phyloP scores from a whole-genome alignment of 306 rosid species.

The Prunus salicina region DNA sequence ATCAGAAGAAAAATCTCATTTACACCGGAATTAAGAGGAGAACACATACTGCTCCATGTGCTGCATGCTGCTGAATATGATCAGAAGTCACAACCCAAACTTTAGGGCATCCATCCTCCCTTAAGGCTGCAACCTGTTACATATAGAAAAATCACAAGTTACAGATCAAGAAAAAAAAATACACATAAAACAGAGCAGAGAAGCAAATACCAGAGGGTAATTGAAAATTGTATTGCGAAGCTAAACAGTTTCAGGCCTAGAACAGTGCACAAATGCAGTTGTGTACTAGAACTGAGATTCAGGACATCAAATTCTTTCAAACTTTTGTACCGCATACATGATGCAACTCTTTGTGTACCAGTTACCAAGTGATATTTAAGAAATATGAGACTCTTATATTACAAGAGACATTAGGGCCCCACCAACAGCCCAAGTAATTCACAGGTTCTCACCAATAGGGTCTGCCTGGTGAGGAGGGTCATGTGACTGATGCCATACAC shows the following conservation, averaged over 20 bases:
- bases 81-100: slow-evolving; percentile 98
- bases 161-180: neutral
- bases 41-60: slow-evolving; percentile 76
- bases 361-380: neutral
- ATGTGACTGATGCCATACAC: neutral
- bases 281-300: neutral
- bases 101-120: slow-evolving; percentile 90
- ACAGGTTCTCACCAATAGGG: neutral
- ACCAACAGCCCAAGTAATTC: neutral
- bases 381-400: neutral
- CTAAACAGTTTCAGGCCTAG: neutral
- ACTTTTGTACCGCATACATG: neutral
- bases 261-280: neutral
- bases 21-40: slow-evolving; percentile 26
- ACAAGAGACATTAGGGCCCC: neutral
- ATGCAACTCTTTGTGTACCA: neutral
- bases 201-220: neutral
- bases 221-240: neutral
- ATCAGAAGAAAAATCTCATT: slow-evolving; percentile 16
- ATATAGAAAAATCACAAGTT: slow-evolving; percentile 13
- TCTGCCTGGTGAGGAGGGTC: neutral
- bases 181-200: neutral
- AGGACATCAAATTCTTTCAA: neutral
- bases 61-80: slow-evolving; percentile 75
- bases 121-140: slow-evolving; percentile 73